A percentile compares a stretch with the other conserved stretches of the same genome.
Evolutionary conservation across 1,284 basidiomycete species (phyloP).

Genomic region (Microbotryum violaceum): DNA sequence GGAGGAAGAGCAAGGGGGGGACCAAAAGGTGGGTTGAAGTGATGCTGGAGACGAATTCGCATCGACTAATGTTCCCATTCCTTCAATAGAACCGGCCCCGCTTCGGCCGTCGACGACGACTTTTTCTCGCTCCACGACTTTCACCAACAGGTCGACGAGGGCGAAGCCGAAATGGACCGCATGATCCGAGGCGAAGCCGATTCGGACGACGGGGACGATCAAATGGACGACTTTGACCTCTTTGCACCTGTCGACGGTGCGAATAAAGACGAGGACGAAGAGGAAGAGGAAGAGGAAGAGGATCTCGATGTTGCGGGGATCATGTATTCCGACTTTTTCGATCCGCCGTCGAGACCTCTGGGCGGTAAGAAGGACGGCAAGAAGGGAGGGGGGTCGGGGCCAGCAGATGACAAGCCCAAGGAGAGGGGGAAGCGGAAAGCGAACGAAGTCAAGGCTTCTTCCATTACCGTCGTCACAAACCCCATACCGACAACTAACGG

Average conservation of each 20-base stretch:
- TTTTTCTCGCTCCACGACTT: slow-evolving; percentile 89
- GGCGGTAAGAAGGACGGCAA: neutral
- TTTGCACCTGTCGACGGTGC: slow-evolving; percentile 29
- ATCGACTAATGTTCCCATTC: neutral
- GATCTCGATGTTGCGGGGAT: slow-evolving; percentile 23
- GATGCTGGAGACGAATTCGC: neutral
- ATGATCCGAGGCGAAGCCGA: slow-evolving; percentile 52
- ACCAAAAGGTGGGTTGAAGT: slow-evolving; percentile 3
- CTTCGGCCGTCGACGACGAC: slow-evolving; percentile 64
- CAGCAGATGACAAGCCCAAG: slow-evolving; percentile 10
- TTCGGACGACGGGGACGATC: slow-evolving; percentile 47
- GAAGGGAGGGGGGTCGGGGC: too few relatives aligned
- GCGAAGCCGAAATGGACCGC: slow-evolving; percentile 56
- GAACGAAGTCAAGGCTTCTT: neutral
- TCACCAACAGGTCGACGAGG: slow-evolving; percentile 75
- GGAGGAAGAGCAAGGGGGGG: slow-evolving; percentile 3
- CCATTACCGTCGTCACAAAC: neutral
- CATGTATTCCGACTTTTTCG: slow-evolving; percentile 36
- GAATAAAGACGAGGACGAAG: slow-evolving; percentile 7
- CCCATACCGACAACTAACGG: neutral
- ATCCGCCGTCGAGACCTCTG: slow-evolving; percentile 19
- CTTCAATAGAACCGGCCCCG: slow-evolving; percentile 7
- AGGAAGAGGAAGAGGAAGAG: slow-evolving; percentile 32
- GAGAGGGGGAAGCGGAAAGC: slow-evolving; percentile 35
- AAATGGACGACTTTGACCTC: slow-evolving; percentile 43